These are phyloP conservation scores for Cystofilobasidium ferigula DNA, from an alignment of 768 basidiomycete species.

Conservation along the genomic window DNA sequence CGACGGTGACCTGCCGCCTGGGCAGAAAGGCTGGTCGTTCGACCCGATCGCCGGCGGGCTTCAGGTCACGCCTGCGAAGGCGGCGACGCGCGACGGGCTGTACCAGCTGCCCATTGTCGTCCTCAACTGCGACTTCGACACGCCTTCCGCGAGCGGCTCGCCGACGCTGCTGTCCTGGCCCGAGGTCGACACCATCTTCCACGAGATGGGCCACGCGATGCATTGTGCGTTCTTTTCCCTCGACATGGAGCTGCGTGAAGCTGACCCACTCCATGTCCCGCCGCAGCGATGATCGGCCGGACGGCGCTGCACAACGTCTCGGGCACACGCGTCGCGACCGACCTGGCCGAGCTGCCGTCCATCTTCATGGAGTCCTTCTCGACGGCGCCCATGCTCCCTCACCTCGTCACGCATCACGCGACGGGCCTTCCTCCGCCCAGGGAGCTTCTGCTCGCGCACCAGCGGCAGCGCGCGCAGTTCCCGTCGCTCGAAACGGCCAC, in stretches of 20 bases:
- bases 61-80: conserved; percentile 43
- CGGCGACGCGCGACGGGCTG: conserved; percentile 52
- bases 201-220: conserved; percentile 99
- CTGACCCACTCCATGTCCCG: conserved; percentile 3
- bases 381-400: conserved; percentile 67
- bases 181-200: conserved; percentile 86
- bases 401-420: conserved; percentile 43
- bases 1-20: conserved; percentile 47
- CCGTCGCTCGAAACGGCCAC: conserved; percentile 70
- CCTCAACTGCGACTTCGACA: conserved; percentile 72
- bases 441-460: conserved; percentile 35
- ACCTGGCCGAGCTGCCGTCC: conserved; percentile 95
- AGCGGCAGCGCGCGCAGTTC: conserved; percentile 33
- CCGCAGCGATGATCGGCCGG: conserved; percentile 85
- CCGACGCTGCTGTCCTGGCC: conserved; percentile 77
- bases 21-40: conserved; percentile 12
- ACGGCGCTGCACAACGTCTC: conserved; percentile 97
- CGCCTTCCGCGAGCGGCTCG: conserved; percentile 52
- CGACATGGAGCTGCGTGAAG: background rate
- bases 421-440: conserved; percentile 38
- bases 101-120: conserved; percentile 89
- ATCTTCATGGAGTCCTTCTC: conserved; percentile 95
- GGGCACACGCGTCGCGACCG: conserved; percentile 93
- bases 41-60: conserved; percentile 25
- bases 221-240: conserved; percentile 60